Conservation (phyloP, 371 early-diverging fungal genomes). For the Phascolomyces articulosus region DNA sequence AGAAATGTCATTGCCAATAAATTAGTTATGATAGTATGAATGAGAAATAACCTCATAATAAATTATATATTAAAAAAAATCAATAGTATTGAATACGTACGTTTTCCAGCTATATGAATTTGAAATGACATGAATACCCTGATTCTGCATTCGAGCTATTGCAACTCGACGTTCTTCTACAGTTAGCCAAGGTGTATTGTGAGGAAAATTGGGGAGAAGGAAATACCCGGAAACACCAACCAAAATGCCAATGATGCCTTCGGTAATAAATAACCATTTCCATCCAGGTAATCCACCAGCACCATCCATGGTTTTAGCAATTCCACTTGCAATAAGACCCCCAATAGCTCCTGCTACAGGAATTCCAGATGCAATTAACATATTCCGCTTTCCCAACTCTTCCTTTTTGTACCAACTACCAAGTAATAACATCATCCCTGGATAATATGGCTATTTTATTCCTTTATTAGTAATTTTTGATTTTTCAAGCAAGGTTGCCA, state of each 20-base stretch:
- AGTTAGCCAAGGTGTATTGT: slow-evolving; percentile 34
- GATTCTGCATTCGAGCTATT: neutral
- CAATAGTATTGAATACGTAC: neutral
- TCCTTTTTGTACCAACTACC: slow-evolving; percentile 76
- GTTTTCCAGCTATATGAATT: neutral
- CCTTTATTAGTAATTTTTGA: neutral
- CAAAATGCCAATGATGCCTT: neutral
- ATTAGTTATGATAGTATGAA: too few relatives aligned
- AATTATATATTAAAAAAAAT: neutral
- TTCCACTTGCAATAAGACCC: neutral
- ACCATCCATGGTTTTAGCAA: slow-evolving; percentile 29
- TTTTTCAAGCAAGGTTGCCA: neutral
- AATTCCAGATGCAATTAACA: slow-evolving; percentile 31
- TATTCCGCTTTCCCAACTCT: slow-evolving; percentile 72
- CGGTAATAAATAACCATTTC: slow-evolving; percentile 55
- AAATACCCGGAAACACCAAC: neutral
- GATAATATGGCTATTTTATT: slow-evolving; percentile 63
- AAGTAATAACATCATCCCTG: slow-evolving; percentile 73
- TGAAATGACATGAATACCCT: neutral
- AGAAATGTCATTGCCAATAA: neutral
- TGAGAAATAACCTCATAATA: too few relatives aligned
- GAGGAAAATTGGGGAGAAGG: slow-evolving; percentile 41
- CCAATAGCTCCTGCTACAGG: slow-evolving; percentile 19
- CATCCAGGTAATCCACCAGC: slow-evolving; percentile 53
- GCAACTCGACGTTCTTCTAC: neutral